phyloP scores from a whole-genome alignment of 148 eudicot genomes.

The Rhododendron ferrugineum region DNA sequence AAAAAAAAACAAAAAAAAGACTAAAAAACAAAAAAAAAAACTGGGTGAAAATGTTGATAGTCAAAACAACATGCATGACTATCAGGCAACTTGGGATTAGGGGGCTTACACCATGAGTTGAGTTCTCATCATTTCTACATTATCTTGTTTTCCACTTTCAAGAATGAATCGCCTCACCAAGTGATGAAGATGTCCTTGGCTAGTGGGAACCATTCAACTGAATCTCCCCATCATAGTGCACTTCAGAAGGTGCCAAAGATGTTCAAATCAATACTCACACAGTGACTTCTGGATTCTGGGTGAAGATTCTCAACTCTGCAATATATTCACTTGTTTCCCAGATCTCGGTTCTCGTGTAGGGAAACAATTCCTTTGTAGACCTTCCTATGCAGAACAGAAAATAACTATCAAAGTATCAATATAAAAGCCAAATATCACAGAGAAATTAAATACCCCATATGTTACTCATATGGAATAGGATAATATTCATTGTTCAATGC shows the following conservation, averaged over 20 bases:
- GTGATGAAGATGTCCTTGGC: neutral
- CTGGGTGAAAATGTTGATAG: too few relatives aligned
- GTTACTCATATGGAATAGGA: neutral
- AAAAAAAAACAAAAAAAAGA: too few relatives aligned
- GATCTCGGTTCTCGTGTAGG: neutral
- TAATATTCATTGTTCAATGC: neutral
- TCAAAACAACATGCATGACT: too few relatives aligned
- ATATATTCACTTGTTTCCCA: conserved; percentile 54
- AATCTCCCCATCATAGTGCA: neutral
- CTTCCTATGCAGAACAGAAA: neutral
- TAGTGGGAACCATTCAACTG: neutral
- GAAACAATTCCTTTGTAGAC: neutral
- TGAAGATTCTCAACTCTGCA: conserved; percentile 76
- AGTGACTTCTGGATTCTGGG: conserved; percentile 47
- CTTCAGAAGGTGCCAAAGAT: conserved; percentile 45
- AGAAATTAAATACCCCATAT: neutral
- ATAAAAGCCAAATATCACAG: neutral
- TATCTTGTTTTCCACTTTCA: neutral
- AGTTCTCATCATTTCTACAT: neutral
- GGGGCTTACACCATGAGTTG: neutral
- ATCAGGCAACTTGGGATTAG: neutral
- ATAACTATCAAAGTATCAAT: neutral
- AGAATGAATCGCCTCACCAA: neutral
- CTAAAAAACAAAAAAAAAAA: too few relatives aligned
- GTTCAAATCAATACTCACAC: conserved; percentile 62